Base-by-base conservation (phyloP, 208 protist genomes). In the Crithidia expoeki region DNA sequence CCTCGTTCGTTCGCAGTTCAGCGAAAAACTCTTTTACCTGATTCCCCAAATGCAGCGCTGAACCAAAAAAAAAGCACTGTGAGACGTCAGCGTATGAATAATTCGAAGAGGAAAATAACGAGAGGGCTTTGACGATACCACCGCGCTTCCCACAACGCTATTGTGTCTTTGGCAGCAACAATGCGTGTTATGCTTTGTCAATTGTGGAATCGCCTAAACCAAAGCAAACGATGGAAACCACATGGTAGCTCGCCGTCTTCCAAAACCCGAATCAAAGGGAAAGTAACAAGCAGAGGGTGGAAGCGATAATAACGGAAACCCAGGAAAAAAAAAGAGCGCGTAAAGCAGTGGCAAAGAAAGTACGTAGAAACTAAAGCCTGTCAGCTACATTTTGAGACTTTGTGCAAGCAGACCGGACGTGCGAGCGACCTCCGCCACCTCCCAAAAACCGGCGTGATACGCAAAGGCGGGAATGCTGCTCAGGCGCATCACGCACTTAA, bases 401-500 rank as follows among this genome's bases (percentile, higher is more conserved):
- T 75, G 68, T 33, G 67, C 27, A 17, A 77, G 56, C 25, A 77
- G 34, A 2, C 55, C 23, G 36, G 72, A 77, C 19, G 23, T 67
- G 7, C 72, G 72, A 17, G 72, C 72, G 7, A 71, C 46, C 47
- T 77, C 72, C 10, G 75, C 58, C 36, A 90, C 65, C 12, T 72
- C 60, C 32, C 85, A 76, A 59, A 86, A 90, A 23, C 71, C 67
- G 0, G 56, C 36, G 68, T 79, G 72, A 57, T 83, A 78, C 16
- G 71, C 50, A 76, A 90, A 85, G 23, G 36, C 25, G 30, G 65
- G 59, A 19, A 71, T 64, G 19, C 57, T 62, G 38, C 64, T 61
- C 40, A 89, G 49, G 28, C 57, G 42, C 71, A 84, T 84, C 14
- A 89, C 56, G 42, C 77, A 80, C 57, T 76, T 68, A 16, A 89